Evolutionary conservation across 257 asterid genomes (phyloP), one percentile per base, ranked within the genome.

Genomic region (Plantago ovata): DNA sequence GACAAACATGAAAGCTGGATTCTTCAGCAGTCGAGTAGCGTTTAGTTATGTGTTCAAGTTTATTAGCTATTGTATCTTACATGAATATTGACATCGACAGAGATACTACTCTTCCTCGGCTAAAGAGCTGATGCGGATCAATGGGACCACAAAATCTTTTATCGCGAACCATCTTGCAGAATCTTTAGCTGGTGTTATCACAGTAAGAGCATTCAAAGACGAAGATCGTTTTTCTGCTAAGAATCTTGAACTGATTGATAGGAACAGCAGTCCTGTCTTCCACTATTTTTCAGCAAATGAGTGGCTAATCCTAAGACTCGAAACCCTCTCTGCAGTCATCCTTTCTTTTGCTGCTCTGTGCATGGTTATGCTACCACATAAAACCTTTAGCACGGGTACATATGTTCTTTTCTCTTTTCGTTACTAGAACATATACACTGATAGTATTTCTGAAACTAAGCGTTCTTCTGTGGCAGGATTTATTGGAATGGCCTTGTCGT

Each of bases 81-180:
- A 12, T 49, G 3, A 9, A 39, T 51, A 67, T 14, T 56, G 43
- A 54, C 41, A 38, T 64, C 10, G 53, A 53, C 86, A 92, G 98
- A 81, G 66, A 68, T 92, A 92, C 77, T 92, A 92, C 66, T 89
- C 62, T 69, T 69, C 89, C 32, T 81, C 97, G 13, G 98, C 96
- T 11, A 85, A 86, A 75, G 95, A 82, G 69, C 63, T 88, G 68
- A 92, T 92, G 98, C 80, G 98, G 61, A 79, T 92, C 40, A 88
- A 88, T 24, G 98, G 98, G 41, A 92, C 98, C n/a, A 85, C 98
- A 44, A 92, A 88, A 73, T 92, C 98, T 19, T 80, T 79, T 42
- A 82, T 88, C 42, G 98, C 95, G 16, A 92, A 88, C 78, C 98
- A 92, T 76, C 68, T 88, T 19, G 79, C 95, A 13, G 98, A 92